These are phyloP conservation scores for Dothistroma pini DNA, from an alignment of 2,329 filamentous ascomycete genomes.

Conservation along the genomic window DNA sequence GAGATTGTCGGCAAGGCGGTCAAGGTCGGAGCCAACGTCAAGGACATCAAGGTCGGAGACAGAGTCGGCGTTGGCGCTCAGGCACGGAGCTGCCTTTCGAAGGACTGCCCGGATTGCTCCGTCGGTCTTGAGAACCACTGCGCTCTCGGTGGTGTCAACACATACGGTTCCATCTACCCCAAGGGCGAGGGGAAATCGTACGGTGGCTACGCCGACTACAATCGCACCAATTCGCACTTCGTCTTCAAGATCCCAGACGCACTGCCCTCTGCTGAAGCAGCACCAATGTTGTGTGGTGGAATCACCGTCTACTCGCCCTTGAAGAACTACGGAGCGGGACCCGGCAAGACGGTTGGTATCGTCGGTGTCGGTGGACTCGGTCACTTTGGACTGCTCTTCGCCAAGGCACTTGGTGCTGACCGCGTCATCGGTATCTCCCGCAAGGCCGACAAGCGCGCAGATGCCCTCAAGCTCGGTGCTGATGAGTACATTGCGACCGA, in stretches of 20 bases:
- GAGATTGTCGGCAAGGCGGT: constrained; percentile 34
- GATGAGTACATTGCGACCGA: constrained; percentile 55
- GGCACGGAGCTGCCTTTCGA: constrained; percentile 46
- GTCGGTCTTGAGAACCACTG: constrained; percentile 45
- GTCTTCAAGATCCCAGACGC: constrained; percentile 53
- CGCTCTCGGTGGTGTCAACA: constrained; percentile 24
- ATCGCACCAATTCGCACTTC: constrained; percentile 51
- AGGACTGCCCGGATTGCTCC: constrained; percentile 53
- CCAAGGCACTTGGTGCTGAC: constrained; percentile 65
- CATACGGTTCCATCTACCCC: constrained; percentile 28
- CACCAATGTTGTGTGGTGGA: constrained; percentile 73
- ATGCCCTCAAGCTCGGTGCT: constrained; percentile 60
- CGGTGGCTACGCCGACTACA: constrained; percentile 58
- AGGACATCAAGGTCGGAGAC: constrained; percentile 36
- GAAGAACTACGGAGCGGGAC: constrained; percentile 61
- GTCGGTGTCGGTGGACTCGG: constrained; percentile 56
- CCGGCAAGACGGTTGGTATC: constrained; percentile 67
- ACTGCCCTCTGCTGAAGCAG: constrained; percentile 48
- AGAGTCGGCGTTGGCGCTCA: constrained; percentile 51
- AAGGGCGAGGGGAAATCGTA: constrained; percentile 47
- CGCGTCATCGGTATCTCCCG: constrained; percentile 62
- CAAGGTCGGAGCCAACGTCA: constrained; percentile 30
- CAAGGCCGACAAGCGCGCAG: constrained; percentile 54
- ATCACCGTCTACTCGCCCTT: constrained; percentile 70
- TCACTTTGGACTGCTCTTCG: constrained; percentile 68